Percentiles rank a stretch among this genome's conserved stretches.
phyloP scores from a whole-genome alignment of 1,139 yeast genomes.

The Yamadazyma sp. region DNA sequence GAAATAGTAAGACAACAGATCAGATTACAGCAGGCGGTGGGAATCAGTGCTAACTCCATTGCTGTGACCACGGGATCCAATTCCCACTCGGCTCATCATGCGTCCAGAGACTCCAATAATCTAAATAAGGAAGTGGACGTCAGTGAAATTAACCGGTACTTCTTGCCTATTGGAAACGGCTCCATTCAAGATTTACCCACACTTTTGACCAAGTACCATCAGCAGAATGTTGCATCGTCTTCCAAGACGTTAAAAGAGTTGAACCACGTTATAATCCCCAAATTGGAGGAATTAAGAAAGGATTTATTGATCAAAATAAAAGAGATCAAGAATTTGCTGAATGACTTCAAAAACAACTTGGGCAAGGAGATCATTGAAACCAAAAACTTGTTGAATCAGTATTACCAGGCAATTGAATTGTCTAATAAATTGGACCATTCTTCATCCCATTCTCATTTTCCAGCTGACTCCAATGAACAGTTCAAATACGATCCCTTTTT shows the following conservation, averaged over 20 bases:
- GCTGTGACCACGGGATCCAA: constrained; percentile 12
- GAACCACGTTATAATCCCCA: constrained; percentile 67
- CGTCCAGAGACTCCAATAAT: constrained; percentile 5
- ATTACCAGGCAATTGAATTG: constrained; percentile 41
- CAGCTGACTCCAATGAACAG: constrained; percentile 26
- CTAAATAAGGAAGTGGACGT: constrained; percentile 28
- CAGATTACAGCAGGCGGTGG: constrained; percentile 77
- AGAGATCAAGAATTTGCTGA: constrained; percentile 77
- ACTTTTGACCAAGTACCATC: constrained; percentile 71
- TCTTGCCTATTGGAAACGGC: constrained; percentile 75
- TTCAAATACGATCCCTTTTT: constrained; percentile 72
- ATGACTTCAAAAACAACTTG: constrained; percentile 80
- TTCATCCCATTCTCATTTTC: constrained; percentile 14
- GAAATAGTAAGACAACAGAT: constrained; percentile 83
- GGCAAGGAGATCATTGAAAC: constrained; percentile 68
- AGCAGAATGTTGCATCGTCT: constrained; percentile 65
- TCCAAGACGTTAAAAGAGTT: constrained; percentile 73
- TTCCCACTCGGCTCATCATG: constrained; percentile 2
- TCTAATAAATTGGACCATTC: constrained; percentile 36
- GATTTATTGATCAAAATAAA: constrained; percentile 82
- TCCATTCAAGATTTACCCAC: constrained; percentile 82
- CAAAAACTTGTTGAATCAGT: constrained; percentile 48
- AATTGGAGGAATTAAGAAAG: constrained; percentile 79
- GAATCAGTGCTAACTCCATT: constrained; percentile 25
- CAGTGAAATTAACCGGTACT: constrained; percentile 47